Conservation (phyloP, 2,329 filamentous ascomycete species). For the Fusarium sp. region DNA sequence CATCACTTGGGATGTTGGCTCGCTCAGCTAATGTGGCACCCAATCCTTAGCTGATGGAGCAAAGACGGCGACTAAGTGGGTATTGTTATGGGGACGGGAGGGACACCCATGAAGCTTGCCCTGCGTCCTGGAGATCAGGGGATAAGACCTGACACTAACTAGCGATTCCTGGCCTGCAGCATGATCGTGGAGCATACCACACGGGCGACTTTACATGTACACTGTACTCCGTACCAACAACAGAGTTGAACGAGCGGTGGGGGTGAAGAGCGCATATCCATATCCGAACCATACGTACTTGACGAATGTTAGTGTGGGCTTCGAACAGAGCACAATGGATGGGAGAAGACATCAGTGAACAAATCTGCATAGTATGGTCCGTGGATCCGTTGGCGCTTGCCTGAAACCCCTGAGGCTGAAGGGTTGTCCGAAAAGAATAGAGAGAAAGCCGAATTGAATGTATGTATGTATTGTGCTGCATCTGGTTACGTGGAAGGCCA, state of each 20-base stretch:
- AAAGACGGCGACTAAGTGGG: constrained; percentile 27
- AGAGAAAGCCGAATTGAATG: background rate
- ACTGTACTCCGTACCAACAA: constrained; percentile 5
- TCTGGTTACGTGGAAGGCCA: constrained; percentile 13
- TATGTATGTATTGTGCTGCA: background rate
- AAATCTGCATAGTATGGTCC: constrained; percentile 3
- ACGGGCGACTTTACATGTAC: constrained; percentile 28
- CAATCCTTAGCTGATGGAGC: constrained; percentile 27
- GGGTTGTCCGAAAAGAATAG: background rate
- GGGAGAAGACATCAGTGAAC: constrained; percentile 2
- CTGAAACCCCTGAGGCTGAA: constrained; percentile 35
- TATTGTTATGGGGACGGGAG: constrained; percentile 26
- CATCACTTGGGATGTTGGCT: constrained; percentile 9
- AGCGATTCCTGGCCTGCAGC: constrained; percentile 9
- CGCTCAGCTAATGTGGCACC: constrained; percentile 20
- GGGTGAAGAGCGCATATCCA: constrained; percentile 10
- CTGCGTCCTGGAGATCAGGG: constrained; percentile 12
- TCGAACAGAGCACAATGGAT: background rate
- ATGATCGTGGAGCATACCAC: constrained; percentile 3
- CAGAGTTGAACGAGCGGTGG: constrained; percentile 20
- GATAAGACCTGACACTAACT: constrained; percentile 20
- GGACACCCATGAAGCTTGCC: constrained; percentile 21
- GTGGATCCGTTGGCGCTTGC: constrained; percentile 24
- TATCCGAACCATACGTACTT: constrained; percentile 9
- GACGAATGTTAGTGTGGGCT: background rate